A percentile compares a stretch with the other conserved stretches of the same genome.
Conservation (phyloP, 768 basidiomycete genomes). For the Sistotremastrum suecicum region DNA sequence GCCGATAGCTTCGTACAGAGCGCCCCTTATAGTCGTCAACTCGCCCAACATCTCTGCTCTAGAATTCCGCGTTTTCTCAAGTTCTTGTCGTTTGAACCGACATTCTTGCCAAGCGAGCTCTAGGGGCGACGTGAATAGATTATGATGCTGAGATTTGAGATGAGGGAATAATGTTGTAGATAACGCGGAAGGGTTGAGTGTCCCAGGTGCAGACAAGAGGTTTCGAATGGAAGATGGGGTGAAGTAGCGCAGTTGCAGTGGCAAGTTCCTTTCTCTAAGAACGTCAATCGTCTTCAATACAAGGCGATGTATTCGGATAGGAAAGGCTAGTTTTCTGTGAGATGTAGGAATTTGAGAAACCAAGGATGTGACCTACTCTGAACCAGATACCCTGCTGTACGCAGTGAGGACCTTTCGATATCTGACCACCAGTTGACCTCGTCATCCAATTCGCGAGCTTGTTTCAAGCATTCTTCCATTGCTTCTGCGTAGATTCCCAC, state of each 20-base stretch:
- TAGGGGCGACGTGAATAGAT: slow-evolving; percentile 35
- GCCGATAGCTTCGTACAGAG: slow-evolving; percentile 12
- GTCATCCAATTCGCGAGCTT: slow-evolving; percentile 55
- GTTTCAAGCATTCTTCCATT: slow-evolving; percentile 46
- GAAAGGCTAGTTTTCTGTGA: slow-evolving; percentile 19
- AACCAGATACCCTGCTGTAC: slow-evolving; percentile 51
- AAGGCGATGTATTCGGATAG: slow-evolving; percentile 9
- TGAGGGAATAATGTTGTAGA: slow-evolving; percentile 56
- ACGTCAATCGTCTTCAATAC: slow-evolving; percentile 21
- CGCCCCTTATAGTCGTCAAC: slow-evolving; percentile 40
- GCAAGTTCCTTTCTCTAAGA: slow-evolving; percentile 28
- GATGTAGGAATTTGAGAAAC: slow-evolving; percentile 13
- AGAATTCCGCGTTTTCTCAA: slow-evolving; percentile 53
- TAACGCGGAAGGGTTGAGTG: slow-evolving; percentile 32
- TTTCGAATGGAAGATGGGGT: slow-evolving; percentile 32
- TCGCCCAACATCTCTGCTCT: slow-evolving; percentile 54
- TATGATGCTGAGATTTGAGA: slow-evolving; percentile 22
- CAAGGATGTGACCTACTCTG: slow-evolving; percentile 46
- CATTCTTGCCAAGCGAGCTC: slow-evolving; percentile 58
- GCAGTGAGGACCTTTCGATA: slow-evolving; percentile 42
- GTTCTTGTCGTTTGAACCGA: slow-evolving; percentile 36
- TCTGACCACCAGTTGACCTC: slow-evolving; percentile 82
- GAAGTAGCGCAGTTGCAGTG: slow-evolving; percentile 32
- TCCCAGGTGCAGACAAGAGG: slow-evolving; percentile 31
- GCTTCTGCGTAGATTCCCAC: slow-evolving; percentile 50